These are phyloP conservation scores for Isoetes engelmannii DNA, from an alignment of 83 land plant genomes.

Conservation along the genomic window DNA sequence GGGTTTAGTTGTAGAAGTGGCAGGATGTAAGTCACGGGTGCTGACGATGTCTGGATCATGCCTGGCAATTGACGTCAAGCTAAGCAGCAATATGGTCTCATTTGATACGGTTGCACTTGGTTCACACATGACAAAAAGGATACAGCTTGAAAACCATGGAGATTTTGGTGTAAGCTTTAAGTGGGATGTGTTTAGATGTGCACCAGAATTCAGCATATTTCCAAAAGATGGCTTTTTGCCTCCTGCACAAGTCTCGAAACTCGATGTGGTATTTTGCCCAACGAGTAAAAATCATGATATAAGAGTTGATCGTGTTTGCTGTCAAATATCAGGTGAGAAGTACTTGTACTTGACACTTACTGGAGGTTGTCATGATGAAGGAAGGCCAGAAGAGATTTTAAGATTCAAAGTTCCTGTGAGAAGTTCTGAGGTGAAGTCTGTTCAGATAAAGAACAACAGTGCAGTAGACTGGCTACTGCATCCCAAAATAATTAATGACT, in stretches of 20 bases:
- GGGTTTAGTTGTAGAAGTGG: conserved; percentile 21
- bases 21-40: conserved; percentile 17
- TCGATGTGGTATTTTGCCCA: conserved; percentile 28
- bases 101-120: conserved; percentile 25
- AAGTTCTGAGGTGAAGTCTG: conserved; percentile 12
- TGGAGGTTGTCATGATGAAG: conserved; percentile 22
- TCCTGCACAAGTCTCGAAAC: conserved; percentile 23
- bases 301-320: conserved; percentile 18
- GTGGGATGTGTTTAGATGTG: conserved; percentile 22
- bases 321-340: conserved; percentile 19
- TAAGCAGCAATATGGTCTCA: conserved; percentile 15
- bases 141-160: conserved; percentile 27
- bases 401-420: conserved; percentile 25
- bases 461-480: conserved; percentile 12
- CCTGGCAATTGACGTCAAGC: conserved; percentile 20
- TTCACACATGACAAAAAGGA: conserved; percentile 26
- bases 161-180: conserved; percentile 20
- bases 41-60: conserved; percentile 19
- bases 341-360: conserved; percentile 8
- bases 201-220: conserved; percentile 20
- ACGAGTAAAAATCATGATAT: conserved; percentile 15
- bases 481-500: conserved; percentile 17
- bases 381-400: conserved; percentile 1
- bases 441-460: conserved; percentile 19
- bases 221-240: conserved; percentile 23